A percentile compares a stretch with the other conserved stretches of the same genome.
Conservation (phyloP, 176 grass and related monocot genomes). For the Aegilops speltoides region DNA sequence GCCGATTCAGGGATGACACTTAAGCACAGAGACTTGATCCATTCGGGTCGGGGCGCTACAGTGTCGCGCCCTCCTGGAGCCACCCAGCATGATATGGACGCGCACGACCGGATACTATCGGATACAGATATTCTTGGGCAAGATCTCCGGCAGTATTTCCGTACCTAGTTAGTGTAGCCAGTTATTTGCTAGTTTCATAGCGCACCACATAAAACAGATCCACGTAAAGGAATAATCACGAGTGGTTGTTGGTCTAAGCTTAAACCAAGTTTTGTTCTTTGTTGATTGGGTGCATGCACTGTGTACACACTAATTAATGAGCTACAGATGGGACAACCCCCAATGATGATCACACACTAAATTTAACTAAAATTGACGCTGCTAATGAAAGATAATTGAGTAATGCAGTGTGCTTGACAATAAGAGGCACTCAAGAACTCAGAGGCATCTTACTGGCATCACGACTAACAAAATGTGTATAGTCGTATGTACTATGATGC, state of each 20-base stretch:
- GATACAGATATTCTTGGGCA: too few species aligned
- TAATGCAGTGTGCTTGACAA: conserved; percentile 27
- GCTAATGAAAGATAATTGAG: not conserved
- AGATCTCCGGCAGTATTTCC: too few species aligned
- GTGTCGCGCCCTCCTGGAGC: too few species aligned
- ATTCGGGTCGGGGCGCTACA: too few species aligned
- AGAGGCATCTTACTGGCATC: conserved; percentile 52
- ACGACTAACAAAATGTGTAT: conserved; percentile 16
- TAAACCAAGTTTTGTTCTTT: not conserved
- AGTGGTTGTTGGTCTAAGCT: conserved; percentile 7
- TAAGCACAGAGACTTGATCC: too few species aligned
- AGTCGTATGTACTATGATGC: not conserved
- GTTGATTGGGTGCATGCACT: too few species aligned
- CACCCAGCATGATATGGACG: too few species aligned
- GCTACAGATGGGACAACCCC: conserved; percentile 29
- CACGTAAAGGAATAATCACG: not conserved
- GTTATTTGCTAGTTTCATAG: not conserved
- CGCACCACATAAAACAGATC: conserved; percentile 20
- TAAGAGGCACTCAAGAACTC: conserved; percentile 12
- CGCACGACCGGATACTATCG: too few species aligned
- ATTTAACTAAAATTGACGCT: not conserved
- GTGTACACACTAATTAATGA: not conserved
- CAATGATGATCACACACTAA: conserved; percentile 37
- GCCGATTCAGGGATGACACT: too few species aligned
- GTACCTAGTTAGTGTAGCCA: not conserved